These are phyloP conservation scores for Waltergamsia citrina DNA, from an alignment of 2,329 filamentous ascomycete species.

Conservation along the genomic window DNA sequence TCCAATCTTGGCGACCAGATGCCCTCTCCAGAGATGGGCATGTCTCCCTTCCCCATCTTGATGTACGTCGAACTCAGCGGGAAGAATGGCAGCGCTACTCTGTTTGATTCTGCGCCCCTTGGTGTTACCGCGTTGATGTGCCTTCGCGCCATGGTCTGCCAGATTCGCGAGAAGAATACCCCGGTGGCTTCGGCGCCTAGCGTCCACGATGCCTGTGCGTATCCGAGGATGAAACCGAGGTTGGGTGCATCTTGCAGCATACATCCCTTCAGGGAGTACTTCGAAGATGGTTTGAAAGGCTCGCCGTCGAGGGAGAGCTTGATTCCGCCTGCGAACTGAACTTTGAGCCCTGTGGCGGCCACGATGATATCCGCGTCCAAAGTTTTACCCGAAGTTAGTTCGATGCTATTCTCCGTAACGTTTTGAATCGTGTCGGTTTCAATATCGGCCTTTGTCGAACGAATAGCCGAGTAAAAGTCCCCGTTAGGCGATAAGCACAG, in stretches of 20 bases:
- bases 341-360: slow-evolving; percentile 57
- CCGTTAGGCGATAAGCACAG: slow-evolving; percentile 56
- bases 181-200: slow-evolving; percentile 45
- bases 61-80: slow-evolving; percentile 2
- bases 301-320: slow-evolving; percentile 43
- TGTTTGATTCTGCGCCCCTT: not conserved
- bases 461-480: slow-evolving; percentile 42
- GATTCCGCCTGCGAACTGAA: slow-evolving; percentile 46
- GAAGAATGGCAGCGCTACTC: not conserved
- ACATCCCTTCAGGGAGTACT: slow-evolving; percentile 52
- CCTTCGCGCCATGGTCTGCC: slow-evolving; percentile 1
- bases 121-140: slow-evolving; percentile 1
- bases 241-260: slow-evolving; percentile 64
- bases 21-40: slow-evolving; percentile 1
- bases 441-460: slow-evolving; percentile 29
- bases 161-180: slow-evolving; percentile 1
- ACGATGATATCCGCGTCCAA: slow-evolving; percentile 58
- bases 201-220: slow-evolving; percentile 59
- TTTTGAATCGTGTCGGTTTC: slow-evolving; percentile 43
- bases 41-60: not conserved
- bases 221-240: slow-evolving; percentile 50
- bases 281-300: slow-evolving; percentile 33
- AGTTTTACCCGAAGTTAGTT: slow-evolving; percentile 33
- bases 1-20: slow-evolving; percentile 3
- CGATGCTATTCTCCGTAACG: slow-evolving; percentile 36